Evolutionary conservation across 1,284 basidiomycete species (phyloP), one percentile per base, ranked within the genome.

Genomic region (Agroathelia rolfsii): DNA sequence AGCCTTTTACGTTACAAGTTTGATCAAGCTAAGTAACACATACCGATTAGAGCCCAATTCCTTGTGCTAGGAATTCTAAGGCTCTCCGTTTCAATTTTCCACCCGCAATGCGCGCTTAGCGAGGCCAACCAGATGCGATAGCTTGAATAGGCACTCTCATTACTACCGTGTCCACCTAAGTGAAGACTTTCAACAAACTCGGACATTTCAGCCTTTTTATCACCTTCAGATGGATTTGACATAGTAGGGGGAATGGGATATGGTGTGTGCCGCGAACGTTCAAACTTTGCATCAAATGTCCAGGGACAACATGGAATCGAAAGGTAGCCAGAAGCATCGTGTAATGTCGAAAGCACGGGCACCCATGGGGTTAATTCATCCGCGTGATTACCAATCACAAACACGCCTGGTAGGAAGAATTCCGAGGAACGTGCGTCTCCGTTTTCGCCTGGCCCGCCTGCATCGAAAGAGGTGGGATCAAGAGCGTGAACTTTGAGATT

Each of bases 311-410:
- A 97, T 0, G 93, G 93, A 24, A 98, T 85, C 11, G 83, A 90
- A 35, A 96, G 60, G 54, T 86, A 90, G 0, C 86, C 88, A 0
- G 75, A 69, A 0, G 77, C 74, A 4, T 48, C 47, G 18, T 62
- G 50, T 5, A 83, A 53, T 0, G 82, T 72, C 0, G 80, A 68
- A 5, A 88, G 58, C 0, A 90, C 64, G 0, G 88, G 80, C 3
- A 87, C 56, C 87, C 87, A 93, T 0, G 87, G 88, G 28, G 93
- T 94, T 11, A 98, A 65, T 48, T 98, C 93, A 56, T 98, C 93
- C 0, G 93, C 85, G 53, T 98, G 93, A 56, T 97, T 97, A 7
- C 87, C 92, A 29, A 98, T 83, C 32, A 97, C 57, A 57, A 95
- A 97, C 1, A 66, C 58, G 0, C 67, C 74, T 3, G 54, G 53